Evolutionary conservation across 2,329 filamentous ascomycete species (phyloP).

Genomic region (Rhynchosporium graminicola): DNA sequence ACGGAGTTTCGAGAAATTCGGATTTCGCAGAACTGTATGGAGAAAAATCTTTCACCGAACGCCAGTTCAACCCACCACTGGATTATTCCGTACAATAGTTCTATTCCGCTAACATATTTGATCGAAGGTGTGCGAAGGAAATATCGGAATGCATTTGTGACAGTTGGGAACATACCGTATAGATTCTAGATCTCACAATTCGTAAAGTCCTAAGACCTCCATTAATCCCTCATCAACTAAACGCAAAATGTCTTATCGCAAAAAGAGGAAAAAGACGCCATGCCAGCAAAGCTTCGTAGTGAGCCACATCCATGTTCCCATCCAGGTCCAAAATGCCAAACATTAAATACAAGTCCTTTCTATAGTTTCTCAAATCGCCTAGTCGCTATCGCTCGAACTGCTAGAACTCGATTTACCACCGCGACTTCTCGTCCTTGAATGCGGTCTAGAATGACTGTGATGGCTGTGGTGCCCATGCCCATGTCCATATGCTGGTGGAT

Average conservation of each 20-base stretch:
- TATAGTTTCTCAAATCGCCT: conserved; percentile 9
- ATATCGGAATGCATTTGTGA: background rate
- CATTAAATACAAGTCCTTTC: background rate
- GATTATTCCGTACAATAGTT: too few species aligned
- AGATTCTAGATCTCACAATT: background rate
- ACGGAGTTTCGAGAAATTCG: too few species aligned
- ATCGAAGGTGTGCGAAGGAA: too few species aligned
- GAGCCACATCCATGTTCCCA: background rate
- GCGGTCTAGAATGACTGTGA: conserved; percentile 22
- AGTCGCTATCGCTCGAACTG: conserved; percentile 30
- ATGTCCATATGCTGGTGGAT: conserved; percentile 21
- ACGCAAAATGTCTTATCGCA: background rate
- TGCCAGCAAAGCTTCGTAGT: background rate
- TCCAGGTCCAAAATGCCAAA: conserved; percentile 4
- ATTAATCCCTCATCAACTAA: background rate
- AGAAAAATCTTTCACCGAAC: too few species aligned
- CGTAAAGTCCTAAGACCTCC: background rate
- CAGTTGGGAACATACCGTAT: too few species aligned
- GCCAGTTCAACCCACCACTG: too few species aligned
- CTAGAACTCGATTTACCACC: conserved; percentile 18
- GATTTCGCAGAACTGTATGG: too few species aligned
- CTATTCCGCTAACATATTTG: too few species aligned
- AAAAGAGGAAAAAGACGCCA: background rate
- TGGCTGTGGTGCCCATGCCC: conserved; percentile 22
- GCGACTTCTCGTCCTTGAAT: conserved; percentile 27